Evolutionary conservation across 306 rosid genomes (phyloP).

Genomic region (Morella rubra): DNA sequence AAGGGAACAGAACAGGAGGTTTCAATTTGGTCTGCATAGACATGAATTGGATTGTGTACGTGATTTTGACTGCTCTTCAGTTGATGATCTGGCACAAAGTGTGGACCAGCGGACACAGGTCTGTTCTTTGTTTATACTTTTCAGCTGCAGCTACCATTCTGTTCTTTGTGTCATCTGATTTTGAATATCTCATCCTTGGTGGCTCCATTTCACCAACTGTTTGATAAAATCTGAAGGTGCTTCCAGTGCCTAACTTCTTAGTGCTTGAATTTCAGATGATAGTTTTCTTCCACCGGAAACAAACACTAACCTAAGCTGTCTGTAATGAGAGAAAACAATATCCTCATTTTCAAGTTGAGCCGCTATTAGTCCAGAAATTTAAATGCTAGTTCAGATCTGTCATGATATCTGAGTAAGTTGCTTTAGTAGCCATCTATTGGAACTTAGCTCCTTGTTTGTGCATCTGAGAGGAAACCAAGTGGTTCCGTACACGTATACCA

Average conservation of each 20-base stretch:
- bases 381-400: not conserved
- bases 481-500: not conserved
- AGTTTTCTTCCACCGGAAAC: not conserved
- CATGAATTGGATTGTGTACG: slow-evolving; percentile 28
- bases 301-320: not conserved
- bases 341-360: not conserved
- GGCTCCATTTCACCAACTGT: not conserved
- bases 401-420: not conserved
- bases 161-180: slow-evolving; percentile 11
- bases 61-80: slow-evolving; percentile 29
- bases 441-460: not conserved
- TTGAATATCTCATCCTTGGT: slow-evolving; percentile 13
- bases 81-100: slow-evolving; percentile 33
- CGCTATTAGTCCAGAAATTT: not conserved
- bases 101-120: slow-evolving; percentile 59
- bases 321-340: not conserved
- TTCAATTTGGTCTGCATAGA: slow-evolving; percentile 29
- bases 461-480: not conserved
- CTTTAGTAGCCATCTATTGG: not conserved
- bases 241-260: not conserved
- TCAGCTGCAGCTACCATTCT: slow-evolving; percentile 9
- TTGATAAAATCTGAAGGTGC: not conserved
- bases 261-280: not conserved
- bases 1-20: slow-evolving; percentile 30
- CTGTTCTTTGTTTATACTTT: slow-evolving; percentile 25